Evolutionary conservation across 441 rosid species (phyloP), one percentile per base, ranked within the genome.

Genomic region (Dalechampia spathulata): DNA sequence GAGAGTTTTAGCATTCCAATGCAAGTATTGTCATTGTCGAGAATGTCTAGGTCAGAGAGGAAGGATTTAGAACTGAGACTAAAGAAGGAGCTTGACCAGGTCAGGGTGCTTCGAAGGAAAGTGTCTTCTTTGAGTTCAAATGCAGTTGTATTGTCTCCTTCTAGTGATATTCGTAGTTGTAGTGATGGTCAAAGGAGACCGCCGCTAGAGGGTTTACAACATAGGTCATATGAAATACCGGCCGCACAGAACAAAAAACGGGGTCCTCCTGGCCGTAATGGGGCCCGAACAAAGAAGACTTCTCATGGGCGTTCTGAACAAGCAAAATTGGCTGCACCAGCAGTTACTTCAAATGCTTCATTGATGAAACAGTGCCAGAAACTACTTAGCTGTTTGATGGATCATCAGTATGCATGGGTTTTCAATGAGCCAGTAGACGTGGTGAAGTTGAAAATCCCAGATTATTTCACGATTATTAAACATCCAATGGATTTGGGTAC

Each of bases 401-500:
- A 72, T 1, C 96, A 92, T 66, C 75, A 78, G 48, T 70, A 23
- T 55, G 82, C 81, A 47, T 83, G 86, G 90, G 73, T 79, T 39
- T 89, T 89, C 69, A 88, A 79, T 28, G 57, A 46, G 45, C 96
- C 97, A 13, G 97, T 89, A 59, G 96, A 92, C 73, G 83, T 75
- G 55, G 88, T 77, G 40, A 56, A 71, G 74, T 67, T 89, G 75
- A 86, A 92, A 50, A 84, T 92, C 63, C 99, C 96, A 2, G 99
- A 92, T 71, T 92, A 92, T 64, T 82, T 81, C 48, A 73, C 67
- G 41, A 77, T 92, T 66, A 76, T 92, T 55, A 88, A 84, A 69
- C 78, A 80, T 28, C 98, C 98, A 22, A 88, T 92, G 98, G 95
- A 92, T 77, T 78, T 92, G 62, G 90, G 92, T 30, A 89, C 97